phyloP scores from a whole-genome alignment of 2,329 filamentous ascomycete genomes.

The Alternaria alternata region DNA sequence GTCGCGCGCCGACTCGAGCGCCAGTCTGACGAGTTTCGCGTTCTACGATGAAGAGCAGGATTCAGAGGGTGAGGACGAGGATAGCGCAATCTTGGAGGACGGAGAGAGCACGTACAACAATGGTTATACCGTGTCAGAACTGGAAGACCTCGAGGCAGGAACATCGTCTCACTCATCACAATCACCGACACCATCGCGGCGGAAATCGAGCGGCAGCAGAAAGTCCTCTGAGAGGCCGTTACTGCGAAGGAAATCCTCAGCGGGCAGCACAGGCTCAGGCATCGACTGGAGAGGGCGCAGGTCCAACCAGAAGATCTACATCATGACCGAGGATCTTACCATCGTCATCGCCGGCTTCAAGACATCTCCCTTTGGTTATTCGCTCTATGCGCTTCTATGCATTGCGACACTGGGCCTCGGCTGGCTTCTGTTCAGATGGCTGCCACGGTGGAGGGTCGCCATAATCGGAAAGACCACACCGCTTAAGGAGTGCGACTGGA shows the following conservation, averaged over 20 bases:
- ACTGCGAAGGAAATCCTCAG: constrained; percentile 75
- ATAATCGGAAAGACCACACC: constrained; percentile 74
- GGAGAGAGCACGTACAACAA: constrained; percentile 45
- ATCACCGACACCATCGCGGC: constrained; percentile 50
- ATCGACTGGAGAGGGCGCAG: constrained; percentile 66
- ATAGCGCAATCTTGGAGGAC: constrained; percentile 46
- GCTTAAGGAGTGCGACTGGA: constrained; percentile 82
- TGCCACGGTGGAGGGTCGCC: constrained; percentile 84
- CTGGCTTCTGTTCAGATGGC: constrained; percentile 87
- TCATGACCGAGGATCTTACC: constrained; percentile 90
- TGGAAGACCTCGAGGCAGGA: constrained; percentile 60
- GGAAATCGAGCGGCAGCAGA: constrained; percentile 70
- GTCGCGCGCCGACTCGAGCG: constrained; percentile 79
- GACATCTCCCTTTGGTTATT: constrained; percentile 75
- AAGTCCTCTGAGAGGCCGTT: constrained; percentile 67
- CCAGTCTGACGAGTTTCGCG: constrained; percentile 73
- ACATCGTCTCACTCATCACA: constrained; percentile 29
- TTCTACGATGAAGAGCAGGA: constrained; percentile 82
- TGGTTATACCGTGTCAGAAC: constrained; percentile 52
- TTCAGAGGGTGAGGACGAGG: constrained; percentile 42
- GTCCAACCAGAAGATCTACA: constrained; percentile 88
- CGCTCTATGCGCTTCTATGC: constrained; percentile 75
- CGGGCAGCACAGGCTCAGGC: constrained; percentile 71
- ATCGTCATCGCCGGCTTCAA: constrained; percentile 92
- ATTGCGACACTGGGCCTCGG: constrained; percentile 76